phyloP scores from a whole-genome alignment of 768 basidiomycete species.

The Inosperma sp. region DNA sequence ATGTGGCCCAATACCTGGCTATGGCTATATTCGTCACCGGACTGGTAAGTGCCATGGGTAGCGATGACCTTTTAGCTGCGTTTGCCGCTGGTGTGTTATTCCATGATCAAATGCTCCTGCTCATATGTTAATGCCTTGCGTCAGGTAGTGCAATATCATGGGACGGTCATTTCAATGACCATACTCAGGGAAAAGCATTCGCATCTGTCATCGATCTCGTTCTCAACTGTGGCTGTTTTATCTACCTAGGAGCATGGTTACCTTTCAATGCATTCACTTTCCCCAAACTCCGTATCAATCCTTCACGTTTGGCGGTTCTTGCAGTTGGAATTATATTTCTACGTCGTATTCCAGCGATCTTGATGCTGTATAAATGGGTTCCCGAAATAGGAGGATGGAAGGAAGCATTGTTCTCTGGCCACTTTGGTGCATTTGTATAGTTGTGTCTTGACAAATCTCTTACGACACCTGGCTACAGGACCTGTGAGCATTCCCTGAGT shows the following conservation, averaged over 20 bases:
- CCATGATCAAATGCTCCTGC: background rate
- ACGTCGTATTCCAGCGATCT: too few relatives aligned
- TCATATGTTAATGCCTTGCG: constrained; percentile 8
- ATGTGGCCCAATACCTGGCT: constrained; percentile 78
- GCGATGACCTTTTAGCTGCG: constrained; percentile 84
- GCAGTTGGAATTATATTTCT: constrained; percentile 57
- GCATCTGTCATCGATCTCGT: constrained; percentile 88
- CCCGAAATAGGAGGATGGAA: constrained; percentile 83
- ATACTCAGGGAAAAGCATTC: constrained; percentile 82
- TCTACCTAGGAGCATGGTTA: constrained; percentile 87
- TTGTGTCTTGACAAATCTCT: constrained; percentile 1
- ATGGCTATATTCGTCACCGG: constrained; percentile 73
- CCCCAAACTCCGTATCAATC: constrained; percentile 54
- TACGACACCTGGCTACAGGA: constrained; percentile 30
- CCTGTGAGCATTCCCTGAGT: constrained; percentile 41
- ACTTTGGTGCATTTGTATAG: constrained; percentile 68
- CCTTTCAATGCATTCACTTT: constrained; percentile 57
- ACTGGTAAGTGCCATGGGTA: constrained; percentile 74
- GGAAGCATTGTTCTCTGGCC: constrained; percentile 88
- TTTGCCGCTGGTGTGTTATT: constrained; percentile 68
- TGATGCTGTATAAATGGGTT: constrained; percentile 76
- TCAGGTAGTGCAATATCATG: constrained; percentile 84
- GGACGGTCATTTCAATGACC: constrained; percentile 79
- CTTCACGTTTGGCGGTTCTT: constrained; percentile 68
- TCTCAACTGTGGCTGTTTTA: constrained; percentile 73